A percentile compares a stretch with the other conserved stretches of the same genome.
Evolutionary conservation across 192 early-diverging fungal genomes (phyloP).

Genomic region (Pilobolus umbonatus): DNA sequence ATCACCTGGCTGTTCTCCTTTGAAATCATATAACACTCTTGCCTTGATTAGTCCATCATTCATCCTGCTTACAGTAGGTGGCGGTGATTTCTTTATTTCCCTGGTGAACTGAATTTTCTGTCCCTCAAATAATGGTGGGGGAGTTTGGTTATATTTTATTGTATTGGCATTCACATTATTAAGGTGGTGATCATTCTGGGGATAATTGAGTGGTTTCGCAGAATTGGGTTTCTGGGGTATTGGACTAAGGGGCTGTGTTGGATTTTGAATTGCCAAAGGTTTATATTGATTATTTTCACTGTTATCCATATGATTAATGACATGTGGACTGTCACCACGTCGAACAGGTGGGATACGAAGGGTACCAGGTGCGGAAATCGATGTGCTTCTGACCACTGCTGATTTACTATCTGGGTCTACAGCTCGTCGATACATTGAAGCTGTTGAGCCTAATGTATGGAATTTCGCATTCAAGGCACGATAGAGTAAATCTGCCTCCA

Average conservation of each 20-base stretch:
- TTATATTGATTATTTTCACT: neutral
- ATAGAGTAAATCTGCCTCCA: slow-evolving; percentile 75
- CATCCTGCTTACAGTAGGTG: slow-evolving; percentile 35
- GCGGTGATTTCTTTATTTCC: slow-evolving; percentile 34
- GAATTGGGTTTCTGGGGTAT: neutral
- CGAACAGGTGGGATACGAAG: slow-evolving; percentile 8
- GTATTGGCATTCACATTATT: neutral
- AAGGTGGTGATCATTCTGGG: neutral
- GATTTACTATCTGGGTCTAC: neutral
- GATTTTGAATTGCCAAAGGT: too few species aligned
- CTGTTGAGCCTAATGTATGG: slow-evolving; percentile 18
- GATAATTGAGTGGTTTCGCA: neutral
- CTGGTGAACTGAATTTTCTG: neutral
- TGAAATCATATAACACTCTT: slow-evolving; percentile 34
- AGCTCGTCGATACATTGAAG: slow-evolving; percentile 15
- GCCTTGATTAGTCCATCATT: slow-evolving; percentile 19
- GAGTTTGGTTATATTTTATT: neutral
- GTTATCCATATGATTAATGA: neutral
- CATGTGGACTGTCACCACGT: neutral
- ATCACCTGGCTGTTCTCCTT: slow-evolving; percentile 34
- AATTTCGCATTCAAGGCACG: slow-evolving; percentile 55
- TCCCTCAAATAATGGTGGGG: neutral
- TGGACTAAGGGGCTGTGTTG: neutral
- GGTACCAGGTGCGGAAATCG: slow-evolving; percentile 27
- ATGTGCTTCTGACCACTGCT: slow-evolving; percentile 7